These are phyloP conservation scores for Clausena lansium DNA, from an alignment of 345 rosid genomes.

Conservation along the genomic window DNA sequence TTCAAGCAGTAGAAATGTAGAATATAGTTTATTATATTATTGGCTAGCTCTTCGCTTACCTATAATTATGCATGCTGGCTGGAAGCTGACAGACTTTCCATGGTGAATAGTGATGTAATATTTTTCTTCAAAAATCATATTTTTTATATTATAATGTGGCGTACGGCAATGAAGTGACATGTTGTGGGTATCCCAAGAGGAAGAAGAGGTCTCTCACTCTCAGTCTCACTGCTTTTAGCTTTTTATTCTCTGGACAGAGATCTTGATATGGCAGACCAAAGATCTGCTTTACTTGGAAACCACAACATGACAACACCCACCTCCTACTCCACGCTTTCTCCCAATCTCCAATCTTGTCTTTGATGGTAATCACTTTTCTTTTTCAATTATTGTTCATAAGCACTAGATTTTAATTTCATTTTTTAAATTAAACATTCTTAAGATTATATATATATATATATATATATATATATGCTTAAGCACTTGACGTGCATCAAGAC, in stretches of 20 bases:
- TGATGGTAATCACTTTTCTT: not conserved
- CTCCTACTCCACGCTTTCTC: slow-evolving; percentile 6
- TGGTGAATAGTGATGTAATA: slow-evolving; percentile 15
- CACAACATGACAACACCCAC: slow-evolving; percentile 27
- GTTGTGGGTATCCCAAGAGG: slow-evolving; percentile 14
- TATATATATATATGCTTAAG: accelerated
- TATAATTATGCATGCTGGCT: not conserved
- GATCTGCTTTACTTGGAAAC: slow-evolving; percentile 35
- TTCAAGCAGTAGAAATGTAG: not conserved
- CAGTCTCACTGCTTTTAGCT: slow-evolving; percentile 8
- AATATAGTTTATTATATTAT: not conserved
- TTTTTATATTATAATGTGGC: not conserved
- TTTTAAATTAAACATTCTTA: not conserved
- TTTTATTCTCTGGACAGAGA: slow-evolving; percentile 14
- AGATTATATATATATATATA: too few species aligned
- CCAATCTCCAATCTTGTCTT: not conserved
- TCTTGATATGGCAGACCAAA: slow-evolving; percentile 23
- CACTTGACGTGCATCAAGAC: not conserved
- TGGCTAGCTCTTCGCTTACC: not conserved
- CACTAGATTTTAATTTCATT: not conserved
- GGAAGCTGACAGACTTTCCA: slow-evolving; percentile 11
- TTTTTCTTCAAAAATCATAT: not conserved
- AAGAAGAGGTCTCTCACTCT: not conserved
- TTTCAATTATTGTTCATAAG: not conserved
- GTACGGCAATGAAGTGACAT: slow-evolving; percentile 24